phyloP scores from a whole-genome alignment of 1,284 basidiomycete genomes.

The Agaricales sp. region DNA sequence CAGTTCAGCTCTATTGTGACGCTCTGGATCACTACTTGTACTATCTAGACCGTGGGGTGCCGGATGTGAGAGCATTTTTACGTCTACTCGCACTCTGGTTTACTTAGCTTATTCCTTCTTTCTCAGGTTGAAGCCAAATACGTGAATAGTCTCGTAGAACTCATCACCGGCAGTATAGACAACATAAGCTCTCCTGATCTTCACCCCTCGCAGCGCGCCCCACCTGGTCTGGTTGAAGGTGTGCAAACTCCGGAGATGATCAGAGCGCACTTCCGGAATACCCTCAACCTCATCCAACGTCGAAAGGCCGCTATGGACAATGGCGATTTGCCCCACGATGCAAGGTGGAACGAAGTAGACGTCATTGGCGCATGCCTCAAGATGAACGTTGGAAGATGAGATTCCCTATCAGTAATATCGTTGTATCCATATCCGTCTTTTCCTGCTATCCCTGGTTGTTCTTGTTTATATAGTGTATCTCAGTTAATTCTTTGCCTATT shows the following conservation, averaged over 20 bases:
- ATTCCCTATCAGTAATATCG: background rate
- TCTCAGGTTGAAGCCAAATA: constrained; percentile 82
- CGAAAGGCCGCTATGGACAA: constrained; percentile 53
- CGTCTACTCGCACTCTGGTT: background rate
- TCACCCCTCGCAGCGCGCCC: constrained; percentile 72
- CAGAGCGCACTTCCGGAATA: constrained; percentile 84
- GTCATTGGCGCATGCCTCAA: constrained; percentile 78
- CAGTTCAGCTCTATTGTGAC: constrained; percentile 88
- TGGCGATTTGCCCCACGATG: constrained; percentile 31
- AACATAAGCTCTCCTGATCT: constrained; percentile 75
- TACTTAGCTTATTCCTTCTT: background rate
- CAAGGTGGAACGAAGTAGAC: constrained; percentile 78
- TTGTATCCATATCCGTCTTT: too few relatives aligned
- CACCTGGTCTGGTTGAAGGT: constrained; percentile 80
- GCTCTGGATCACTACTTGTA: constrained; percentile 90
- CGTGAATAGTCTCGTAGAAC: constrained; percentile 86
- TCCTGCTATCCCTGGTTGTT: too few relatives aligned
- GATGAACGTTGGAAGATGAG: constrained; percentile 45
- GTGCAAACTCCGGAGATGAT: constrained; percentile 90
- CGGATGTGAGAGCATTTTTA: constrained; percentile 61
- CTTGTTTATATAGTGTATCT: too few relatives aligned
- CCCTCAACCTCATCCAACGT: constrained; percentile 72
- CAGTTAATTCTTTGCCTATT: too few relatives aligned
- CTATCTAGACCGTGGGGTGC: constrained; percentile 86
- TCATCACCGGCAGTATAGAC: constrained; percentile 88